Conservation (phyloP, 2,329 filamentous ascomycete species). For the Thermothelomyces thermophilus region DNA sequence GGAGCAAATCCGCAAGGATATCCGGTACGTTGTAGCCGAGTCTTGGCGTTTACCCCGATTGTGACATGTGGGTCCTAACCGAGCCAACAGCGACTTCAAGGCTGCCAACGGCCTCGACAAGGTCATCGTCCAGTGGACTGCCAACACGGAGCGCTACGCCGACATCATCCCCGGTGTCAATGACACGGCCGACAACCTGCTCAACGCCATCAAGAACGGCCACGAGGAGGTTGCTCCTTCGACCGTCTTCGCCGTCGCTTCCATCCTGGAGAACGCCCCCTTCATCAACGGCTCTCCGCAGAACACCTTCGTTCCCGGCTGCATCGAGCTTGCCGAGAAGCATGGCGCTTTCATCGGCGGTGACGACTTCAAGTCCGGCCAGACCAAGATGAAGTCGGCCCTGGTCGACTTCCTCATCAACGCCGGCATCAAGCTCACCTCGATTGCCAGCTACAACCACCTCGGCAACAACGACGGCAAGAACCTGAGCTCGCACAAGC, state of each 20-base stretch:
- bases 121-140: constrained; percentile 96
- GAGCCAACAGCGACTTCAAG: constrained; percentile 70
- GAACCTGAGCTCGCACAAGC: constrained; percentile 94
- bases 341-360: constrained; percentile 89
- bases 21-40: constrained; percentile 50
- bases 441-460: constrained; percentile 98
- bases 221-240: constrained; percentile 92
- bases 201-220: constrained; percentile 78
- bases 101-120: constrained; percentile 77
- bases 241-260: constrained; percentile 91
- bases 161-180: constrained; percentile 85
- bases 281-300: constrained; percentile 99
- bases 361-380: constrained; percentile 99
- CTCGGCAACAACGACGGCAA: constrained; percentile 99
- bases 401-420: constrained; percentile 98
- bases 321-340: constrained; percentile 79
- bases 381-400: constrained; percentile 99
- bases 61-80: constrained; percentile 15
- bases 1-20: constrained; percentile 87
- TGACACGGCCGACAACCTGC: constrained; percentile 89
- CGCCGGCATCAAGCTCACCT: constrained; percentile 96
- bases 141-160: constrained; percentile 96
- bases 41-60: not conserved
- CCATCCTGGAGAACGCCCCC: constrained; percentile 78
- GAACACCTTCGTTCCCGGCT: constrained; percentile 96